Percentiles rank a stretch among this genome's conserved stretches.
These are phyloP conservation scores for Bipolaris victoriae DNA, from an alignment of 2,329 filamentous ascomycete species.

Conservation along the genomic window DNA sequence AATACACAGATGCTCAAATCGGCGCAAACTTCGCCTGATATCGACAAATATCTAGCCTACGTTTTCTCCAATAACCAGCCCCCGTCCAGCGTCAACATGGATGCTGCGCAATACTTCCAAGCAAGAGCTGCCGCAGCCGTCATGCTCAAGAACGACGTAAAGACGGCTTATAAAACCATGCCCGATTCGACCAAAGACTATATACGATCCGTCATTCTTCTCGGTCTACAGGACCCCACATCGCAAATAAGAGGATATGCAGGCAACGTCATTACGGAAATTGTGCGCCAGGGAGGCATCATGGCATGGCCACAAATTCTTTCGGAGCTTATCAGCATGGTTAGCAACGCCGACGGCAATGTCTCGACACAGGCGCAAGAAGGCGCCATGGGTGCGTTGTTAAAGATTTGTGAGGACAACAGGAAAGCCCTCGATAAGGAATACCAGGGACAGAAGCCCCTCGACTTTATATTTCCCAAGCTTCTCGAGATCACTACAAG, in stretches of 20 bases:
- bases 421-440: slow-evolving; percentile 83
- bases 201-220: slow-evolving; percentile 78
- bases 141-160: slow-evolving; percentile 95
- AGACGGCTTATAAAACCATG: slow-evolving; percentile 75
- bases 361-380: slow-evolving; percentile 78
- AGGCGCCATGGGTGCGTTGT: slow-evolving; percentile 88
- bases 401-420: slow-evolving; percentile 98
- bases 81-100: slow-evolving; percentile 66
- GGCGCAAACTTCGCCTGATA: slow-evolving; percentile 85
- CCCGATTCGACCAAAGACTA: slow-evolving; percentile 74
- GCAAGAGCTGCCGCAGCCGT: slow-evolving; percentile 87
- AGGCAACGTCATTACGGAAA: slow-evolving; percentile 92
- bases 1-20: slow-evolving; percentile 81
- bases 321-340: slow-evolving; percentile 78
- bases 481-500: slow-evolving; percentile 85
- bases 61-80: slow-evolving; percentile 76
- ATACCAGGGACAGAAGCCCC: slow-evolving; percentile 84
- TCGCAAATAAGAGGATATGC: slow-evolving; percentile 85
- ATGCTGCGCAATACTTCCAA: slow-evolving; percentile 69
- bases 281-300: slow-evolving; percentile 83
- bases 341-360: slow-evolving; percentile 74
- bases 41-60: slow-evolving; percentile 96
- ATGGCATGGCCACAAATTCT: slow-evolving; percentile 91
- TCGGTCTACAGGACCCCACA: slow-evolving; percentile 81
- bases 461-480: slow-evolving; percentile 88